A percentile compares a stretch with the other conserved stretches of the same genome.
These are phyloP conservation scores for Coffea humblotiana DNA, from an alignment of 305 asterid genomes.

Conservation along the genomic window DNA sequence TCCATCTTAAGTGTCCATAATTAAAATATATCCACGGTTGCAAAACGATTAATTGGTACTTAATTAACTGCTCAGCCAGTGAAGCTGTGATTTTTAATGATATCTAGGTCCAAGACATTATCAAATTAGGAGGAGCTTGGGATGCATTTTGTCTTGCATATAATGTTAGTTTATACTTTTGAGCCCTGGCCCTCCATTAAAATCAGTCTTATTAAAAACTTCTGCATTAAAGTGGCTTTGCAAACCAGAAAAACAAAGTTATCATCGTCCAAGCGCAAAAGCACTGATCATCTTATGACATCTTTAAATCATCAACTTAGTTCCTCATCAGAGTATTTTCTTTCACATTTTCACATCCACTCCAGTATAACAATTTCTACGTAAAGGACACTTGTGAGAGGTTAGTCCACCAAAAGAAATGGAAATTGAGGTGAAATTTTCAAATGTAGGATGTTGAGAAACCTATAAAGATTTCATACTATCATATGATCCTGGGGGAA, in stretches of 20 bases:
- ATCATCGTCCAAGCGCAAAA: constrained; percentile 3
- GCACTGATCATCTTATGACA: background rate
- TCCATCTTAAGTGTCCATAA: background rate
- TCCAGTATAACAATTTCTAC: background rate
- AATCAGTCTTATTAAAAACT: background rate
- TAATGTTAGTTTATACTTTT: constrained; percentile 8
- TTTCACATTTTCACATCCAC: background rate
- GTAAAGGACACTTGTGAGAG: background rate
- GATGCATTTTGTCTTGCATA: constrained; percentile 1
- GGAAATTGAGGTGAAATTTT: background rate
- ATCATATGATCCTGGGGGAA: background rate
- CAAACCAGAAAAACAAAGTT: background rate
- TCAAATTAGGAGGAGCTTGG: background rate
- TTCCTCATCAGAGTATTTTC: background rate
- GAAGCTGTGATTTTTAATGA: constrained; percentile 1
- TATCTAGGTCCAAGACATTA: background rate
- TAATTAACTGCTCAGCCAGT: background rate
- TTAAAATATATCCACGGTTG: background rate
- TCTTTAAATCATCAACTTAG: background rate
- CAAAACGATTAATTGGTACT: background rate
- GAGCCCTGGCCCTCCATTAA: constrained; percentile 1
- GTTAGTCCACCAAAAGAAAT: background rate
- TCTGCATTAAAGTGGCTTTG: constrained; percentile 9
- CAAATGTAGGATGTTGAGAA: no score
- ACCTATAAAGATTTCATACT: background rate